Evolutionary conservation across 805 yeast species (phyloP).

Genomic region (Clavispora vitiphila): DNA sequence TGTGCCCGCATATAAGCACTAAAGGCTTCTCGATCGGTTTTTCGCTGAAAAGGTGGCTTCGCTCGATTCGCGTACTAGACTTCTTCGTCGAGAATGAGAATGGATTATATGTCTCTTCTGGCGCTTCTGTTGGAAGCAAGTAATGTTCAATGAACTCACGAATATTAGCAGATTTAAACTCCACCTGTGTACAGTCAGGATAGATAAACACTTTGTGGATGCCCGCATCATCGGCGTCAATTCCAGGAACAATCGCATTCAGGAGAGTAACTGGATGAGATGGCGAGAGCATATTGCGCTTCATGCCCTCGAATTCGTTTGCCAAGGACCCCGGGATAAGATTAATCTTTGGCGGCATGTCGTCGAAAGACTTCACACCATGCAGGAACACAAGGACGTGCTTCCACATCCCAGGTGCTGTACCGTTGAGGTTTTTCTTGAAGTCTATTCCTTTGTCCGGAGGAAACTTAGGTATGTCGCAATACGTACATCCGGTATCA

Average conservation of each 20-base stretch:
- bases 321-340: slow-evolving; percentile 40
- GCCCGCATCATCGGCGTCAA: not conserved
- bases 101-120: slow-evolving; percentile 21
- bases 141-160: slow-evolving; percentile 37
- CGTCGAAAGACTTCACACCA: slow-evolving; percentile 26
- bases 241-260: slow-evolving; percentile 31
- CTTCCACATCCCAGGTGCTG: slow-evolving; percentile 49
- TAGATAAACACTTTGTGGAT: slow-evolving; percentile 37
- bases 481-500: slow-evolving; percentile 62
- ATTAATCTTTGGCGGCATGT: slow-evolving; percentile 52
- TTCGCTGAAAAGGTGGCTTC: slow-evolving; percentile 6
- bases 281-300: slow-evolving; percentile 33
- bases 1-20: slow-evolving; percentile 63
- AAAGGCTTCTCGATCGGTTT: slow-evolving; percentile 18
- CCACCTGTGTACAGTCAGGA: slow-evolving; percentile 49
- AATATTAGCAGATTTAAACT: slow-evolving; percentile 26
- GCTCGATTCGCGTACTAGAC: slow-evolving; percentile 4
- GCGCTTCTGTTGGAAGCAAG: slow-evolving; percentile 28
- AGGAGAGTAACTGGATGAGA: slow-evolving; percentile 48
- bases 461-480: slow-evolving; percentile 40
- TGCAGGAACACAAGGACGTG: slow-evolving; percentile 53
- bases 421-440: slow-evolving; percentile 36
- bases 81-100: slow-evolving; percentile 4
- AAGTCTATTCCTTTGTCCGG: slow-evolving; percentile 37
- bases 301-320: slow-evolving; percentile 30